Conservation (phyloP, 495 filamentous ascomycete species). For the Chaetomium fimeti region DNA sequence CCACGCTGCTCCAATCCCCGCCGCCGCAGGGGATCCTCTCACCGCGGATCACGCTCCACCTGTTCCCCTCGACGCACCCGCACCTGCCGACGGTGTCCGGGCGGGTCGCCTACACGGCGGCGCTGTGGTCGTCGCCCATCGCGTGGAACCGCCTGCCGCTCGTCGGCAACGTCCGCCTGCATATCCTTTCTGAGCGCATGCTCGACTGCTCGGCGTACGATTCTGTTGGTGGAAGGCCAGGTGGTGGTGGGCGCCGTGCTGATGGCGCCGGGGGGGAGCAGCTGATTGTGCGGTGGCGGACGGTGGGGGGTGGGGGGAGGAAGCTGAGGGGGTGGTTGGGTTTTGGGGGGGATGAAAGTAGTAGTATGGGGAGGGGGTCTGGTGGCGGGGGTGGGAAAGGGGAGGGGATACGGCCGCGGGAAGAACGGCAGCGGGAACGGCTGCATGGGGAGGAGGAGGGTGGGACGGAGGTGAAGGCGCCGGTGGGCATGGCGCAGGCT, state of each 20-base stretch:
- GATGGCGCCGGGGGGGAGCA: conserved; percentile 52
- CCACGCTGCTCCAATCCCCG: conserved; percentile 77
- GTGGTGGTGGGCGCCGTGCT: neutral
- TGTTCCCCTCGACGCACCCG: conserved; percentile 95
- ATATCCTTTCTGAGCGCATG: conserved; percentile 86
- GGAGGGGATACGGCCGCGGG: conserved; percentile 8
- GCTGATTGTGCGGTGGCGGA: conserved; percentile 82
- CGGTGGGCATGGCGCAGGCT: conserved; percentile 28
- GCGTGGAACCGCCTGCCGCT: conserved; percentile 92
- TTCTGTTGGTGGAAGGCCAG: conserved; percentile 37
- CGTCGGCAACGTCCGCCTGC: conserved; percentile 80
- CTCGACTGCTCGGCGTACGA: conserved; percentile 50
- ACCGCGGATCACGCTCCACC: conserved; percentile 84
- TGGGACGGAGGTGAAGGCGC: conserved; percentile 30
- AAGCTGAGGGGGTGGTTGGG: conserved; percentile 8
- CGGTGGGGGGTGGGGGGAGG: conserved; percentile 41
- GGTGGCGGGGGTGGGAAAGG: neutral
- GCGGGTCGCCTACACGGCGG: conserved; percentile 84
- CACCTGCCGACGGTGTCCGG: conserved; percentile 90
- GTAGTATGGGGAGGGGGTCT: neutral
- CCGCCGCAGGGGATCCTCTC: conserved; percentile 84
- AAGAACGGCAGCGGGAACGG: neutral
- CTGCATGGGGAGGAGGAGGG: conserved; percentile 6
- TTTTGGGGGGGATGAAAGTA: neutral
- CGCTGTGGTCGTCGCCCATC: conserved; percentile 90